Base-by-base conservation (phyloP, 169 alveolate genomes). In the Theileria orientalis region DNA sequence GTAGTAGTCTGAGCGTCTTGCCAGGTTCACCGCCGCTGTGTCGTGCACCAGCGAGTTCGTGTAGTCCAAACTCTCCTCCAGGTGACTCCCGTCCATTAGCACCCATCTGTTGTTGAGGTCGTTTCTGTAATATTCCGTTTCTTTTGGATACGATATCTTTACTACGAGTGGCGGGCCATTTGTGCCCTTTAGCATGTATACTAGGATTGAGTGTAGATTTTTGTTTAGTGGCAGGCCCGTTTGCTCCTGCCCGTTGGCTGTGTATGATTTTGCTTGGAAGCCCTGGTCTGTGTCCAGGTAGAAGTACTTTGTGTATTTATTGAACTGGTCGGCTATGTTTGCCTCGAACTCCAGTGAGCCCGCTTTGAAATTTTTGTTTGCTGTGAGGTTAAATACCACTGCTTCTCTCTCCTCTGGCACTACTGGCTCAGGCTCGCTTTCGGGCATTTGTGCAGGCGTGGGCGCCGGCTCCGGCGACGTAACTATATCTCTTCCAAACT, bases 1-100 rank as follows among this genome's bases (percentile, higher is more conserved):
- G 21, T 27, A 56, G 37, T 56, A 56, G 32, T 56, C 66, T 13
- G 66, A 56, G 16, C 66, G 37, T 27, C 66, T 23, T 14, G 25
- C 32, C 32, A 56, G 44, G 66, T 56, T 56, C 14, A 56, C 1
- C 7, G 42, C n/a, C 21, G 21, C 66, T 2, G 6, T 3, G 37
- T 27, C 2, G 32, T 56, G 14, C 11, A 30, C 6, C 11, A 1
- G 14, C 5, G 66, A 56, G 37, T 56, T 14, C 23, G 21, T 1
- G 3, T 23, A 56, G 21, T 56, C 42, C 32, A 56, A 40, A 29
- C 14, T 23, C 19, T 56, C 66, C 5, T 27, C 8, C 32, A 56
- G 14, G 16, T 25, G 11, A n/a, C 16, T 7, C 3, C 13, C 41
- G 16, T 30, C 13, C 32, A 40, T n/a, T 25, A n/a, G 46, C 1